A percentile compares a stretch with the other conserved stretches of the same genome.
These are phyloP conservation scores for Hypsizygus marmoreus DNA, from an alignment of 768 basidiomycete genomes.

Conservation along the genomic window DNA sequence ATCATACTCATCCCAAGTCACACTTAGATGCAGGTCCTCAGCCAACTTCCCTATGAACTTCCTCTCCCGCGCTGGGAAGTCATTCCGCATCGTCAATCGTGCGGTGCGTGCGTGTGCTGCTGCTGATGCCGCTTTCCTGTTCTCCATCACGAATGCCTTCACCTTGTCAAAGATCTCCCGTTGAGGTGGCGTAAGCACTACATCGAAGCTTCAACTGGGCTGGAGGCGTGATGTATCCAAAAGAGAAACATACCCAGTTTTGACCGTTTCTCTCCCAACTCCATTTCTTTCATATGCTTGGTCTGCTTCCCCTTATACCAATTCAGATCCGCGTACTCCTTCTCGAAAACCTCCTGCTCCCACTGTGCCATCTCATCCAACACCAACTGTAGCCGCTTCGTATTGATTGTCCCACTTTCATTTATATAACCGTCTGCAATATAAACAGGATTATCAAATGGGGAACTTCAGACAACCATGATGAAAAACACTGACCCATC, in stretches of 20 bases:
- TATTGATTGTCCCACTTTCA: constrained; percentile 82
- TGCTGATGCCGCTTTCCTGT: constrained; percentile 33
- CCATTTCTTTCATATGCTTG: constrained; percentile 68
- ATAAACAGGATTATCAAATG: neutral
- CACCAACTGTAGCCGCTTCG: constrained; percentile 78
- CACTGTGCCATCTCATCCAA: constrained; percentile 86
- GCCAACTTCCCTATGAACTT: constrained; percentile 78
- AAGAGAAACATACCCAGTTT: constrained; percentile 57
- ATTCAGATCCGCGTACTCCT: constrained; percentile 84
- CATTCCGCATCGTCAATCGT: constrained; percentile 70
- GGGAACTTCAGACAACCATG: too few species aligned
- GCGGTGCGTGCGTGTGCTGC: constrained; percentile 35
- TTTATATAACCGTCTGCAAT: constrained; percentile 89
- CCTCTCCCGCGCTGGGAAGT: constrained; percentile 78
- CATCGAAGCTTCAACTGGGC: neutral
- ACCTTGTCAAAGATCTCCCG: constrained; percentile 78
- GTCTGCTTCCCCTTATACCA: constrained; percentile 95
- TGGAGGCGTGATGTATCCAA: neutral
- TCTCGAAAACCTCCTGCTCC: constrained; percentile 91
- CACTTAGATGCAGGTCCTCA: constrained; percentile 70
- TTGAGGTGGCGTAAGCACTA: constrained; percentile 75
- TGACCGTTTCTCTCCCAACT: constrained; percentile 55
- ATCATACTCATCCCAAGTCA: constrained; percentile 95
- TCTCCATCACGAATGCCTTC: constrained; percentile 68
- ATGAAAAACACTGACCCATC: constrained; percentile 48